A percentile compares a stretch with the other conserved stretches of the same genome.
Evolutionary conservation across 2,329 filamentous ascomycete species (phyloP).

Genomic region (Colletotrichum higginsianum): DNA sequence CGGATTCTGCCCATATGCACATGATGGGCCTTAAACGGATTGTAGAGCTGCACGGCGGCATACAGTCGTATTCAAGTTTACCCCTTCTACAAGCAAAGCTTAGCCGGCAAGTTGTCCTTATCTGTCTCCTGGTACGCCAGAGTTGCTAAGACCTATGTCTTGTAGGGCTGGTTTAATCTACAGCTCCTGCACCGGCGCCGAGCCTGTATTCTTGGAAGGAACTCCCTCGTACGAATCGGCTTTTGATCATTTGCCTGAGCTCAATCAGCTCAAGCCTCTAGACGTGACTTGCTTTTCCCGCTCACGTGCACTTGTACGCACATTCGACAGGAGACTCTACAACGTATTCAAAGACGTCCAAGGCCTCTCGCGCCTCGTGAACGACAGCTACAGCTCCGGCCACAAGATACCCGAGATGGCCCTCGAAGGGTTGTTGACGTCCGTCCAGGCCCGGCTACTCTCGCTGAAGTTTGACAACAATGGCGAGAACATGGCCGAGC

Average conservation of each 20-base stretch:
- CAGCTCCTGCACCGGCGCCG: background rate
- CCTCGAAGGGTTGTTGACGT: background rate
- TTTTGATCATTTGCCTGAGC: background rate
- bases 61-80: background rate
- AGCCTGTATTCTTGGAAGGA: background rate
- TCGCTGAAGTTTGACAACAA: background rate
- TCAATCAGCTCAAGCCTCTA: background rate
- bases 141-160: background rate
- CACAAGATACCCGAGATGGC: background rate
- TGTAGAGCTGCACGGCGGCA: background rate
- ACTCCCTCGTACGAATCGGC: background rate
- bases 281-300: background rate
- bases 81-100: background rate
- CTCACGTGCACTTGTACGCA: background rate
- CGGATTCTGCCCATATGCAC: background rate
- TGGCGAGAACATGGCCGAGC: background rate
- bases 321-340: background rate
- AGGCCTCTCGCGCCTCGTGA: background rate
- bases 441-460: background rate
- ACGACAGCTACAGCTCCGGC: background rate
- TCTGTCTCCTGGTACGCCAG: background rate
- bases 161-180: background rate
- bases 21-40: constrained; percentile 1
- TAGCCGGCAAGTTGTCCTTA: background rate
- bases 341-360: background rate